Percentiles rank a stretch among this genome's conserved stretches.
Conservation (phyloP, 345 rosid genomes). For the Arabidopsis arenosa region DNA sequence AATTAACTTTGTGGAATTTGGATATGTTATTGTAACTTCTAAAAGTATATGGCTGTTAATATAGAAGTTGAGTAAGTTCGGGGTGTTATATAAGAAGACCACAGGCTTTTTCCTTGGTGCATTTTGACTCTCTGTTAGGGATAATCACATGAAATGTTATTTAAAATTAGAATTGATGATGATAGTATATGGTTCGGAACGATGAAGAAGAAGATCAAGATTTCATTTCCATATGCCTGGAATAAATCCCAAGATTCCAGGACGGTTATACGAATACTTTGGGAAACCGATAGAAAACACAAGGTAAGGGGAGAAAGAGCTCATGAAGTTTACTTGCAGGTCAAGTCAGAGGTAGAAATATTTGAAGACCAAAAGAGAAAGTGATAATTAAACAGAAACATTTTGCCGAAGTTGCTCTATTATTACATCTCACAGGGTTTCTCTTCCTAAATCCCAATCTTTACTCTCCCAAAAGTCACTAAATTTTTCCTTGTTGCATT, state of each 20-base stretch:
- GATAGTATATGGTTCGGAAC: conserved; percentile 26
- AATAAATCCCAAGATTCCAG: conserved; percentile 65
- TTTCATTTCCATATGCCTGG: conserved; percentile 1
- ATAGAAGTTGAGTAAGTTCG: background rate
- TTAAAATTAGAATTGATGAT: background rate
- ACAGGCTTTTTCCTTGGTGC: too few species aligned
- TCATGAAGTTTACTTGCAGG: conserved; percentile 55
- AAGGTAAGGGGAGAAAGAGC: conserved; percentile 55
- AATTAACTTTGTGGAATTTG: background rate
- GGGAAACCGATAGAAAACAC: conserved; percentile 77
- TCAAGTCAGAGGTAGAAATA: conserved; percentile 69
- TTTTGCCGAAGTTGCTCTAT: conserved; percentile 50
- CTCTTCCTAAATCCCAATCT: conserved; percentile 58
- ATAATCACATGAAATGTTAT: background rate
- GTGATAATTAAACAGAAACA: conserved; percentile 59
- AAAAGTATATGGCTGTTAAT: background rate
- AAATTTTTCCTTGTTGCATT: background rate
- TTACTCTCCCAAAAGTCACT: conserved; percentile 48
- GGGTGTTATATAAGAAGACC: background rate
- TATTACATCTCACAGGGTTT: conserved; percentile 52
- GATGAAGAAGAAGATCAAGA: conserved; percentile 7
- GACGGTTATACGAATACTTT: conserved; percentile 65
- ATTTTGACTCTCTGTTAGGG: background rate
- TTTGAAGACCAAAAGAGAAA: conserved; percentile 59
- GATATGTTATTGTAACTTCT: background rate